A percentile compares a stretch with the other conserved stretches of the same genome.
Evolutionary conservation across 352 stramenopile species (phyloP).

Genomic region (Pythium myriotylum): DNA sequence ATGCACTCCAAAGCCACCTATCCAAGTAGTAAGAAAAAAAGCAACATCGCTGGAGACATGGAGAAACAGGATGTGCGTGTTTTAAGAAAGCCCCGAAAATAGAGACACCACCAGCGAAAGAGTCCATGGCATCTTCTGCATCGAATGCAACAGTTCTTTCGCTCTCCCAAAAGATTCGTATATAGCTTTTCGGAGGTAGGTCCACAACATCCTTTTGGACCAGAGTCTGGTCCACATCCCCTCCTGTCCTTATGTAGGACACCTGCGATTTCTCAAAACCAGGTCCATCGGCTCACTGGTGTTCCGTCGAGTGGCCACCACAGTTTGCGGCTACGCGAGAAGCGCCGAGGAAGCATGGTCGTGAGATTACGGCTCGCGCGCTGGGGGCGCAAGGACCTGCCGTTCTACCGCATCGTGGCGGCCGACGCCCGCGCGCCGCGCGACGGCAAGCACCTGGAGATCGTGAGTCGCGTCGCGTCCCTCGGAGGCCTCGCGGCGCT

Average conservation of each 20-base stretch:
- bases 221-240: background rate
- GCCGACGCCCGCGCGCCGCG: constrained; percentile 80
- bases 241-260: background rate
- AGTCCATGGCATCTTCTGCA: too few relatives aligned
- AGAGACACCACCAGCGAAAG: background rate
- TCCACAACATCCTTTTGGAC: background rate
- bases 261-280: background rate
- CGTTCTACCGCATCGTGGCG: constrained; percentile 90
- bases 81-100: background rate
- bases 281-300: background rate
- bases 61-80: background rate
- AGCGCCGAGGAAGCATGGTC: constrained; percentile 47
- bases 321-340: background rate
- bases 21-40: background rate
- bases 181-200: background rate
- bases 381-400: constrained; percentile 86
- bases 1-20: background rate
- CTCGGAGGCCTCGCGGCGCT: background rate
- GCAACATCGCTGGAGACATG: background rate
- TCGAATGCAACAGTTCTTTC: too few relatives aligned
- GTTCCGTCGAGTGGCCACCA: background rate
- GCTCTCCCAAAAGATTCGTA: background rate
- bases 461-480: constrained; percentile 45
- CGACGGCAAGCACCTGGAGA: constrained; percentile 87
- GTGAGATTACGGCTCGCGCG: constrained; percentile 85